These are phyloP conservation scores for Botrytis fragariae DNA, from an alignment of 2,329 filamentous ascomycete genomes.

Conservation along the genomic window DNA sequence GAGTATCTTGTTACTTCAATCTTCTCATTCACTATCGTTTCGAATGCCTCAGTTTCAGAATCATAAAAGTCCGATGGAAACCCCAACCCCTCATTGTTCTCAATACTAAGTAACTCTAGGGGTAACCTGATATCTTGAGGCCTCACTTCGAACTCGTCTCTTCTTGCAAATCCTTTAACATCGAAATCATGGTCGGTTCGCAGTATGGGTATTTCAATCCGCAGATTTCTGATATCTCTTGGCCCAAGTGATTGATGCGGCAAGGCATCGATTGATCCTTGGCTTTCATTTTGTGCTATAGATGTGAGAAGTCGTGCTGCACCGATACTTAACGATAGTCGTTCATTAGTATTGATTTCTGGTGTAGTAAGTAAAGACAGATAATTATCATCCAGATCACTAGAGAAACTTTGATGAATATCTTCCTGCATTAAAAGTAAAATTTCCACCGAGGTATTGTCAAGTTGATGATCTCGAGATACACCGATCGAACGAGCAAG, in stretches of 20 bases:
- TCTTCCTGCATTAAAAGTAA: slow-evolving; percentile 24
- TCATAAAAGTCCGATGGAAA: slow-evolving; percentile 28
- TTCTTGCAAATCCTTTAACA: slow-evolving; percentile 29
- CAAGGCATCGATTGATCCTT: slow-evolving; percentile 22
- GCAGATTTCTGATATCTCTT: slow-evolving; percentile 18
- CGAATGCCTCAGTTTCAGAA: slow-evolving; percentile 21
- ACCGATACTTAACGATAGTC: slow-evolving; percentile 29
- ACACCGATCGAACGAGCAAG: slow-evolving; percentile 36
- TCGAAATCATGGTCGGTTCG: slow-evolving; percentile 35
- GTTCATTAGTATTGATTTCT: slow-evolving; percentile 28
- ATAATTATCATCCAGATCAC: slow-evolving; percentile 19
- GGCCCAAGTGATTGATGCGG: slow-evolving; percentile 19
- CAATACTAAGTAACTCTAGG: slow-evolving; percentile 33
- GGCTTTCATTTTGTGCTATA: slow-evolving; percentile 21
- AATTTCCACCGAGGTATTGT: slow-evolving; percentile 23
- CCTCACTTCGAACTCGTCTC: slow-evolving; percentile 33
- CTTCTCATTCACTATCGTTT: slow-evolving; percentile 30
- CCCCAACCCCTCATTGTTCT: slow-evolving; percentile 32
- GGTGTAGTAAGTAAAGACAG: slow-evolving; percentile 28
- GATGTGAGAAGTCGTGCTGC: slow-evolving; percentile 30
- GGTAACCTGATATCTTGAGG: slow-evolving; percentile 35
- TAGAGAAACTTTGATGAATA: neutral
- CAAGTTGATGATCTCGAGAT: slow-evolving; percentile 29
- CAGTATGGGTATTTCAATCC: slow-evolving; percentile 35
- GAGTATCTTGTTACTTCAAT: slow-evolving; percentile 32